Evolutionary conservation across 495 filamentous ascomycete species (phyloP).

Genomic region (Monascus purpureus): DNA sequence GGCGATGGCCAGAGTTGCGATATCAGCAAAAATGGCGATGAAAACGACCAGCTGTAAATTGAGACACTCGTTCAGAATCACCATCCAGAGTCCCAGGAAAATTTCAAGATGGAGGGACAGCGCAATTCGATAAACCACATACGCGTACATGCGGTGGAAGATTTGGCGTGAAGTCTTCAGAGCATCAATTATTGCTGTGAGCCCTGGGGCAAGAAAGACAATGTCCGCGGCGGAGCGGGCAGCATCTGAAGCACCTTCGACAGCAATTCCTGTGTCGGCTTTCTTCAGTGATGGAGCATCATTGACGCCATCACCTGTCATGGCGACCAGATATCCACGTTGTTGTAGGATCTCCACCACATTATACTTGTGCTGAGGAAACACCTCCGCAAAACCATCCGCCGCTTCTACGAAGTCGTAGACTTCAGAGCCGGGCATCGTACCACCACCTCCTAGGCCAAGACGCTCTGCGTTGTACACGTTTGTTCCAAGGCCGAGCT

Average conservation of each 20-base stretch:
- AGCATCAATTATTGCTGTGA: constrained; percentile 85
- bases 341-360: constrained; percentile 93
- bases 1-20: constrained; percentile 83
- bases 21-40: constrained; percentile 89
- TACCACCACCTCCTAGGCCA: constrained; percentile 69
- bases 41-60: constrained; percentile 82
- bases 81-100: constrained; percentile 84
- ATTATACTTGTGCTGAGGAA: constrained; percentile 94
- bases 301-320: constrained; percentile 98
- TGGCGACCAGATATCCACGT: constrained; percentile 88
- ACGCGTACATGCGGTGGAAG: constrained; percentile 95
- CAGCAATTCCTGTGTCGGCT: constrained; percentile 76
- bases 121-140: constrained; percentile 91
- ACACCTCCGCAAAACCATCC: constrained; percentile 90
- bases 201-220: constrained; percentile 80
- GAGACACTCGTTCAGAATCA: constrained; percentile 66
- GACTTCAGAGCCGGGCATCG: constrained; percentile 83
- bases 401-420: constrained; percentile 92
- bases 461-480: constrained; percentile 87
- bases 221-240: constrained; percentile 89
- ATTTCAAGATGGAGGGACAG: constrained; percentile 81
- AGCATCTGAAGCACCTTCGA: constrained; percentile 86
- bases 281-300: constrained; percentile 94
- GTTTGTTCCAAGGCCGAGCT: constrained; percentile 84
- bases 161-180: constrained; percentile 91